Evolutionary conservation across 768 basidiomycete species (phyloP).

Genomic region (Phanerochaete carnosa): DNA sequence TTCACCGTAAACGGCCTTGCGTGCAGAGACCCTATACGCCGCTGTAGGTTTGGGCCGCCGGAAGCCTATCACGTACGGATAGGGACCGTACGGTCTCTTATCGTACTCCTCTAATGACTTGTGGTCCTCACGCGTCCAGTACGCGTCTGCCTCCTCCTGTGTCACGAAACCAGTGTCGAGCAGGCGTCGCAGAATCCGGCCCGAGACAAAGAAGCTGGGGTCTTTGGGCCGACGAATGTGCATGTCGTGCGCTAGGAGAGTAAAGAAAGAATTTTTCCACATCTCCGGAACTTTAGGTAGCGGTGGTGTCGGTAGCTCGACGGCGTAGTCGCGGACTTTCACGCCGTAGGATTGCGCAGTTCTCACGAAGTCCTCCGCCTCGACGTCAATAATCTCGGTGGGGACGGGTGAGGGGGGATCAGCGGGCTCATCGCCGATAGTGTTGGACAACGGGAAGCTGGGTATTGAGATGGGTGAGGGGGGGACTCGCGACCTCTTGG

Average conservation of each 20-base stretch:
- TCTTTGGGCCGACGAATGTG: slow-evolving; percentile 21
- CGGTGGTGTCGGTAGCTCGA: slow-evolving; percentile 12
- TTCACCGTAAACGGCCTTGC: slow-evolving; percentile 9
- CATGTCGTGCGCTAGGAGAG: slow-evolving; percentile 25
- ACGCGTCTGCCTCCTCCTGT: slow-evolving; percentile 18
- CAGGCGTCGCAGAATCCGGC: slow-evolving; percentile 23
- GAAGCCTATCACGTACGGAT: slow-evolving; percentile 19
- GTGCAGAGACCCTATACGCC: slow-evolving; percentile 19
- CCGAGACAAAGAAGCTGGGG: slow-evolving; percentile 11
- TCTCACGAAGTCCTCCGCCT: slow-evolving; percentile 14
- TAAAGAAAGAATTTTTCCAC: slow-evolving; percentile 20
- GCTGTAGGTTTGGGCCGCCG: slow-evolving; percentile 18
- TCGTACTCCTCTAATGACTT: slow-evolving; percentile 19
- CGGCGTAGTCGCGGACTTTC: slow-evolving; percentile 31
- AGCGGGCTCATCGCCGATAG: neutral
- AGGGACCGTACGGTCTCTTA: slow-evolving; percentile 18
- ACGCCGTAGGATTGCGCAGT: slow-evolving; percentile 21
- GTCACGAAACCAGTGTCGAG: slow-evolving; percentile 26
- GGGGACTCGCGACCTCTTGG: neutral
- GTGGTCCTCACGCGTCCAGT: slow-evolving; percentile 21
- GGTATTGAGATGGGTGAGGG: neutral
- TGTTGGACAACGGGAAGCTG: neutral
- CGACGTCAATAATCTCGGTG: slow-evolving; percentile 26
- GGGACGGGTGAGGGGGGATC: slow-evolving; percentile 24
- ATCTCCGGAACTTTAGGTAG: slow-evolving; percentile 19